phyloP scores from a whole-genome alignment of 495 filamentous ascomycete genomes.

The Penicillium bialowiezense region DNA sequence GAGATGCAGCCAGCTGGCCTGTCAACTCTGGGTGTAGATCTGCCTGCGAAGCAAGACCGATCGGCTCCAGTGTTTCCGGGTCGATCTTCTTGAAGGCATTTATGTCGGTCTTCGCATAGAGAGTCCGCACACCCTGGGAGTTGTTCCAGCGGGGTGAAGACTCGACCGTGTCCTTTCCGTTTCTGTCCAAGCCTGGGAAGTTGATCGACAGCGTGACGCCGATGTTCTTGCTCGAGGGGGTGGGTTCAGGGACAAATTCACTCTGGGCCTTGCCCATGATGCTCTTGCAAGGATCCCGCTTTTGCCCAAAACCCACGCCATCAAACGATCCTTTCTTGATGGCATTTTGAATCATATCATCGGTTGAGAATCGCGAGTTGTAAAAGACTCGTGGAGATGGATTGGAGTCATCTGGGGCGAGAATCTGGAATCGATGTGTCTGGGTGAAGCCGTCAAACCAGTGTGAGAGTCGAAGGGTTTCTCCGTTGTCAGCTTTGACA shows the following conservation, averaged over 20 bases:
- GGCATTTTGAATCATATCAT: conserved; percentile 53
- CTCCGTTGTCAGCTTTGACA: conserved; percentile 52
- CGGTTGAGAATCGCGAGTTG: conserved; percentile 64
- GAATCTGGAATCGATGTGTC: conserved; percentile 69
- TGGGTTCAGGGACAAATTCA: conserved; percentile 36
- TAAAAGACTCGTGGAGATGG: conserved; percentile 54
- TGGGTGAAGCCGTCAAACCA: conserved; percentile 85
- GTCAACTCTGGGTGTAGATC: conserved; percentile 62
- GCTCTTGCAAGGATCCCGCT: conserved; percentile 64
- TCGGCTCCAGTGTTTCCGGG: conserved; percentile 67
- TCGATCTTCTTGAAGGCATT: conserved; percentile 56
- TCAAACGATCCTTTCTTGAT: conserved; percentile 46
- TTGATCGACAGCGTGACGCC: conserved; percentile 60
- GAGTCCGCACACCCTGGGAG: conserved; percentile 36
- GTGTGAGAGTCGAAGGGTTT: conserved; percentile 56
- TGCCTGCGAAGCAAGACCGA: conserved; percentile 55
- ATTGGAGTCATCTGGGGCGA: conserved; percentile 22
- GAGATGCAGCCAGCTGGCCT: conserved; percentile 61
- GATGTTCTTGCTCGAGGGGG: conserved; percentile 46
- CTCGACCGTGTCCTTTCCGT: conserved; percentile 2
- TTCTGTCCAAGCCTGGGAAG: conserved; percentile 44
- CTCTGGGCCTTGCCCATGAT: conserved; percentile 66
- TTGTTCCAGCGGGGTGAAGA: conserved; percentile 19
- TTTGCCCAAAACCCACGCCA: conserved; percentile 58
- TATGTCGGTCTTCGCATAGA: conserved; percentile 63